Base-by-base conservation (phyloP, 371 early-diverging fungal species). In the Gilbertella persicaria region DNA sequence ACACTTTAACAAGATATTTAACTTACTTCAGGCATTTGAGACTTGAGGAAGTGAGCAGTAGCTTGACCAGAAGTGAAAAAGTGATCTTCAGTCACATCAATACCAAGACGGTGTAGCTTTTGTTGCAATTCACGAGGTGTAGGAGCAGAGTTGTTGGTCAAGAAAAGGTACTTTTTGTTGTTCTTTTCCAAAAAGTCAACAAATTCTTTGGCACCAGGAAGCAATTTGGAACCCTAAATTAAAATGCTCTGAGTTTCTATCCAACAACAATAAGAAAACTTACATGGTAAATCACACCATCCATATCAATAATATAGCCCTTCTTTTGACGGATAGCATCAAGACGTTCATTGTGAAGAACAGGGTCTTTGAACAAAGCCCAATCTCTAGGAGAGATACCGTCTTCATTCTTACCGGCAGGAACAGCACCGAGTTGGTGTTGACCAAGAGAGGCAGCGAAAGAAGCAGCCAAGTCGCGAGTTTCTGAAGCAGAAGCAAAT, bases 91-190 rank as follows among this genome's bases (percentile, higher is more conserved):
- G 69, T 66, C 39, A 83, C 75, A 43, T 83, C 79, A 52, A 87
- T 78, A 45, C 87, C 85, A 12, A 84, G 68, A 47, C 84, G 80
- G 23, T 57, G 39, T 38, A 86, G 55, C 62, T 86, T 86, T 60
- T 78, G 75, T 36, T 81, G 74, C 37, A 86, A 71, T 57, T 86
- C 87, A 50, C 80, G 69, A 30, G 87, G 87, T 36, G 87, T 86
- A 14, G 84, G 84, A 29, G 83, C 81, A 51, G 83, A 82, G 64
- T 86, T 86, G 74, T 86, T 86, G 36, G 87, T 86, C 70, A 84
- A 67, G 69, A 86, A 86, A 19, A 86, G 71, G 58, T 75, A 86
- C 53, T 80, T 68, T 63, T 86, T 86, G 62, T 81, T 75, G 49
- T 84, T 74, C 41, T 53, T 55, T 47, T 75, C 60, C 57, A 84